Evolutionary conservation across 1,284 basidiomycete genomes (phyloP).

Genomic region (Pterula multifida): DNA sequence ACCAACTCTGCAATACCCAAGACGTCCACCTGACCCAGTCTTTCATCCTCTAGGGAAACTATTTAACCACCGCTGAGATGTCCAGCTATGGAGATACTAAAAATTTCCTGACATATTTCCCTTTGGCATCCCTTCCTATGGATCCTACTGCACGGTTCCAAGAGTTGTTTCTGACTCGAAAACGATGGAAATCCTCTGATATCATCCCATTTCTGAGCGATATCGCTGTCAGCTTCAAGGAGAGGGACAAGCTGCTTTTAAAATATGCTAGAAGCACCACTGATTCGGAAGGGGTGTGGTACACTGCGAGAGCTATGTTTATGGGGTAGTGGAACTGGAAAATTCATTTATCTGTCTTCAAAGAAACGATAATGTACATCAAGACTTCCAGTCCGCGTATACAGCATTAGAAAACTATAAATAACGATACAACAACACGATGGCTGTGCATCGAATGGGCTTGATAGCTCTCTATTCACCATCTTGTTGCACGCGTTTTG

Average conservation of each 20-base stretch:
- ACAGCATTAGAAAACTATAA: background rate
- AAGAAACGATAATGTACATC: too few species aligned
- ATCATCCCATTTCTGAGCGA: slow-evolving; percentile 74
- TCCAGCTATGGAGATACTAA: slow-evolving; percentile 16
- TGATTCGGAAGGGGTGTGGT: slow-evolving; percentile 55
- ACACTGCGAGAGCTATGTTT: slow-evolving; percentile 51
- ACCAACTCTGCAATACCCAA: slow-evolving; percentile 3
- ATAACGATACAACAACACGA: background rate
- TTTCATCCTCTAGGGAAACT: slow-evolving; percentile 50
- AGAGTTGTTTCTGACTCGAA: slow-evolving; percentile 71
- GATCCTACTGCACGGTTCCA: slow-evolving; percentile 70
- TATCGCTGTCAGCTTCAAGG: slow-evolving; percentile 72
- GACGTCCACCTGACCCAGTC: slow-evolving; percentile 4
- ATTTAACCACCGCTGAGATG: slow-evolving; percentile 30
- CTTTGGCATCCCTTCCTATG: slow-evolving; percentile 57
- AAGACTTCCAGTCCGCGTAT: background rate
- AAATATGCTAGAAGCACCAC: slow-evolving; percentile 76
- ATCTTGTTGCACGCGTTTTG: slow-evolving; percentile 24
- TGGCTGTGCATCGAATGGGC: background rate
- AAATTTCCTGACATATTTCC: slow-evolving; percentile 49
- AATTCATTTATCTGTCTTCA: too few species aligned
- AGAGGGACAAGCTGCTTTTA: slow-evolving; percentile 73
- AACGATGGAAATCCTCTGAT: slow-evolving; percentile 70
- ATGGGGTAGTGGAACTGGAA: slow-evolving; percentile 26
- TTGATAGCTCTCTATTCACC: background rate